Conservation (phyloP, 2,329 filamentous ascomycete genomes). For the Apiospora aurea region DNA sequence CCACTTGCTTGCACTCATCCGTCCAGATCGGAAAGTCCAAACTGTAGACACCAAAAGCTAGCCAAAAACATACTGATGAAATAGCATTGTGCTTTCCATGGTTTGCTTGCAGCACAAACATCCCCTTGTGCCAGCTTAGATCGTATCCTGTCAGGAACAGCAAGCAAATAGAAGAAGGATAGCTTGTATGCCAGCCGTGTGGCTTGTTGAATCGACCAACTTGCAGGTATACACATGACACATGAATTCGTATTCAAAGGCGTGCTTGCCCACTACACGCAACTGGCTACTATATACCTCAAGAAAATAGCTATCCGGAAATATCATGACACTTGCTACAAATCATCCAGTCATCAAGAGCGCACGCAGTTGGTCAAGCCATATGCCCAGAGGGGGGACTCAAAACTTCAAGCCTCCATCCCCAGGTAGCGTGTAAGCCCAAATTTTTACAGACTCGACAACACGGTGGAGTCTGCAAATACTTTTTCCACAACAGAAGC, state of each 20-base stretch:
- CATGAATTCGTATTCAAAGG: background rate
- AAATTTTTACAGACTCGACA: background rate
- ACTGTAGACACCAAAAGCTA: background rate
- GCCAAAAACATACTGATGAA: background rate
- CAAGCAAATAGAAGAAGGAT: background rate
- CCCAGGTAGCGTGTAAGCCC: background rate
- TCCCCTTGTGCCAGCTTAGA: background rate
- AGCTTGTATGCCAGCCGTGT: background rate
- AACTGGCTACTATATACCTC: background rate
- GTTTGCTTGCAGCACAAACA: background rate
- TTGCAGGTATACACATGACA: background rate
- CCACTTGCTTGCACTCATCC: constrained; percentile 2
- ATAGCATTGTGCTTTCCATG: background rate
- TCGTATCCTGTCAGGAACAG: background rate
- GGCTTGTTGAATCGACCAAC: background rate
- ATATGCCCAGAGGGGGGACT: background rate
- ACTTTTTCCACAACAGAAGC: background rate
- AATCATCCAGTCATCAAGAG: background rate
- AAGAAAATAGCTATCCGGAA: background rate
- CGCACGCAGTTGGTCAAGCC: background rate
- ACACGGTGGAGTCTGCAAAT: background rate
- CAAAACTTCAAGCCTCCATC: background rate
- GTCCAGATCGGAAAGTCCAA: background rate
- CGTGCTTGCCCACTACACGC: background rate
- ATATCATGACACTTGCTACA: background rate